Base-by-base conservation (phyloP, 208 protist species). In the Wallacemonas sp. region DNA sequence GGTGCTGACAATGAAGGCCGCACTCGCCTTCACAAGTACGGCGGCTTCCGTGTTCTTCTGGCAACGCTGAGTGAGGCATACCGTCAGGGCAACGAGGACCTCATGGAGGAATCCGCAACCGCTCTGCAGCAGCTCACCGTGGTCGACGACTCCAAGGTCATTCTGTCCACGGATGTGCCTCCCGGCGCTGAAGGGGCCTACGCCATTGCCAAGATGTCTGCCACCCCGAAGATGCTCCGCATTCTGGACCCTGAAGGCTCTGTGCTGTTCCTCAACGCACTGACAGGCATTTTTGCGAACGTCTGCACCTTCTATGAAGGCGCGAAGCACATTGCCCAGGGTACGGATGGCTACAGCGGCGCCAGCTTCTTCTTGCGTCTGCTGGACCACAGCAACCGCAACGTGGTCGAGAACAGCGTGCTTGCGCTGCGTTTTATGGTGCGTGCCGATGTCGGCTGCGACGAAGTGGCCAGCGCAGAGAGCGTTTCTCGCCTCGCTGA, bases 191-290 rank as follows among this genome's bases (percentile, higher is more conserved):
- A 91, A 59, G 86, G 90, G 5, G 77, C 84, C 17, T 78, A 88
- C 44, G 70, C 75, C 12, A 68, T 95, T 41, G 86, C 90, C 14
- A 77, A 64, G 63, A 77, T 88, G 66, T 85, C 90, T 54, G 81
- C 90, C 27, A 90, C 83, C 8, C 82, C 80, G 62, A 93, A 91
- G 69, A 95, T 95, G 86, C 78, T 95, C n/a, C 81, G 86, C 63
- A 85, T 95, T 58, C 77, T 95, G 30, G 86, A 95, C 72, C 74
- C 81, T 1, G 76, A 85, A 30, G 80, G 82, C 66, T 74, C 86
- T n/a, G 77, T 87, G 30, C 49, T 80, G 26, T 90, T 95, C 60
- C 79, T 95, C 24, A 82, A 68, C 42, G 84, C 90, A n/a, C 66
- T 91, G 33, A 88, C 82, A 14, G 84, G 84, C 26, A 91, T 92